Evolutionary conservation across 805 yeast genomes (phyloP).

Genomic region (Wickerhamiella allomyrinae): DNA sequence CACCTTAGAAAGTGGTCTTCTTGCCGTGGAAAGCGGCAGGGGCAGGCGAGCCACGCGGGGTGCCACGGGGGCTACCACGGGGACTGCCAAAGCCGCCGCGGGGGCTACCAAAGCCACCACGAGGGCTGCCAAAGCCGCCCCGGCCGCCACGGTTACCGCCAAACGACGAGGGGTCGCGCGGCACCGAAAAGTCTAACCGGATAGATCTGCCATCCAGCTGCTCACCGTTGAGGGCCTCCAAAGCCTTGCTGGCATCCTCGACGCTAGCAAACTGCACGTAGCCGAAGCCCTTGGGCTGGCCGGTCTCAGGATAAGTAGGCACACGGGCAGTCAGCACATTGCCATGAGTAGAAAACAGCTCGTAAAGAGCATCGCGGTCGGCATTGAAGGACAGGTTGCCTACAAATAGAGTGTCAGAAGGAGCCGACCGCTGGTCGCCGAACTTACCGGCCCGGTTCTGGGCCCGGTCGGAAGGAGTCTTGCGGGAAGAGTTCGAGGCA

Average conservation of each 20-base stretch:
- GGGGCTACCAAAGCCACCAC: conserved; percentile 19
- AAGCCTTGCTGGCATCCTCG: conserved; percentile 84
- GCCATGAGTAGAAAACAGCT: conserved; percentile 64
- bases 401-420: conserved; percentile 89
- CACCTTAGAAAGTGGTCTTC: conserved; percentile 24
- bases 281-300: conserved; percentile 98
- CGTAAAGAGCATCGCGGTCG: conserved; percentile 63
- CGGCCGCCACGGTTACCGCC: conserved; percentile 15
- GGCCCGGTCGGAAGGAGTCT: conserved; percentile 36
- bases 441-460: conserved; percentile 72
- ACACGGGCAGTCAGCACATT: conserved; percentile 77
- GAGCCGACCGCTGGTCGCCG: conserved; percentile 84
- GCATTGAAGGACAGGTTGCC: conserved; percentile 93
- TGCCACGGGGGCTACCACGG: conserved; percentile 24
- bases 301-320: conserved; percentile 97
- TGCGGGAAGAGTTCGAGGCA: conserved; percentile 67
- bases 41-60: conserved; percentile 15
- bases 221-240: conserved; percentile 77
- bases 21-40: conserved; percentile 69
- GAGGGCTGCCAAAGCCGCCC: conserved; percentile 19
- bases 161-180: conserved; percentile 43
- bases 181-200: conserved; percentile 89
- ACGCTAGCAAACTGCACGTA: conserved; percentile 80
- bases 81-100: conserved; percentile 14
- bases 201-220: conserved; percentile 83